Evolutionary conservation across 2,329 filamentous ascomycete species (phyloP).

Genomic region (Venturia nashicola): DNA sequence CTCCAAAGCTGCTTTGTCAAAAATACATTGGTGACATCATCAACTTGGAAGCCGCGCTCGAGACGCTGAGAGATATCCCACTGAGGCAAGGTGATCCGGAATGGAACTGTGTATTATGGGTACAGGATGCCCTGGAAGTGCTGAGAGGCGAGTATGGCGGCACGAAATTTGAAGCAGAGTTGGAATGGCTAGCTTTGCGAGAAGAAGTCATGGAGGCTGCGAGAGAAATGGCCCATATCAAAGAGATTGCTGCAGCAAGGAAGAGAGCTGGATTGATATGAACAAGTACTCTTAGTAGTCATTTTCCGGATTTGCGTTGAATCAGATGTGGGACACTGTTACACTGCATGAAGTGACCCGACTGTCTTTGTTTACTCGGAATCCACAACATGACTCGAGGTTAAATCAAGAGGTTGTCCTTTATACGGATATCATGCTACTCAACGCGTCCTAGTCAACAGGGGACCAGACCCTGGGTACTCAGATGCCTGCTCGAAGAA

Average conservation of each 20-base stretch:
- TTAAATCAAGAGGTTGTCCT: too few relatives aligned
- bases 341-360: neutral
- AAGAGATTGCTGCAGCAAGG: neutral
- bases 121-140: neutral
- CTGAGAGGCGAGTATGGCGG: neutral
- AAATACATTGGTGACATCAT: neutral
- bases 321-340: neutral
- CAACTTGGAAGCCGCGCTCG: neutral
- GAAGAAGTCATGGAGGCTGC: constrained; percentile 1
- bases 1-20: neutral
- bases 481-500: neutral
- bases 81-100: neutral
- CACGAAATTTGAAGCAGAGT: neutral
- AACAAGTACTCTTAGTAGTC: neutral
- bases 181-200: neutral
- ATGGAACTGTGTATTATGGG: neutral
- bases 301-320: neutral
- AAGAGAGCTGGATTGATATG: neutral
- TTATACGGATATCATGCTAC: too few relatives aligned
- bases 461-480: neutral
- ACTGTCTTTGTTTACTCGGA: neutral
- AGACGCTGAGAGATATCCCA: neutral
- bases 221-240: neutral
- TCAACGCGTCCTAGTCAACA: too few relatives aligned
- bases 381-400: too few relatives aligned